Base-by-base conservation (phyloP, 2,329 filamentous ascomycete species). In the Aulographum hederae region DNA sequence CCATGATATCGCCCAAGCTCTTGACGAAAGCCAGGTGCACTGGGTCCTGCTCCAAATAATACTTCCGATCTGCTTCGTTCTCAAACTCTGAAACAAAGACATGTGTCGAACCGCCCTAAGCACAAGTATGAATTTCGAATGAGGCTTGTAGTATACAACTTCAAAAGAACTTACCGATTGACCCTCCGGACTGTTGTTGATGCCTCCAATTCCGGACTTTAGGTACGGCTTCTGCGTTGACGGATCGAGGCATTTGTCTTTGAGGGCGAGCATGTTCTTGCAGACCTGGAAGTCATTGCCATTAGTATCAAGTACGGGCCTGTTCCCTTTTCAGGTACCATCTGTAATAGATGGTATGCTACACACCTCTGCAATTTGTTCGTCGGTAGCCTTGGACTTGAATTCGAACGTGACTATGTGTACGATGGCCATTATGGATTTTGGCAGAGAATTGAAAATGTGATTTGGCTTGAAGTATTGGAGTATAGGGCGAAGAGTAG, bases 341-440 rank as follows among this genome's bases (percentile, higher is more conserved):
- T n/a, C n/a, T n/a, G n/a, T n/a, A n/a, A n/a, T n/a, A n/a, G n/a
- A n/a, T n/a, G n/a, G n/a, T n/a, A n/a, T n/a, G n/a, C n/a, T n/a
- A n/a, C 61, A 28, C 52, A 76, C 75, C 42, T 67, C 61, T 40
- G 67, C 55, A 5, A 77, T 54, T 19, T 65, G 56, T 12, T 62
- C 60, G 1, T 57, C 41, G 1, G 56, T 54, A 2, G 58, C 48
- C 1, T 55, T 53, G 0, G 65, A 48, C 44, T 73, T 73, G 57
- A 77, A 77, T 37, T 69, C 60, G 43, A 79, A 74, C 17, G 78
- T 56, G 3, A 80, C 73, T 31, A 79, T 63, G 46, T 80, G 76
- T n/a, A 68, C 57, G 41, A 79, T 60, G 0, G 69, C 46, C 73
- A 78, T 78, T 14, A 40, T 54, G 38, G 17, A 18, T 23, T 14